These are phyloP conservation scores for Harringtonia aguacate DNA, from an alignment of 2,329 filamentous ascomycete species.

Conservation along the genomic window DNA sequence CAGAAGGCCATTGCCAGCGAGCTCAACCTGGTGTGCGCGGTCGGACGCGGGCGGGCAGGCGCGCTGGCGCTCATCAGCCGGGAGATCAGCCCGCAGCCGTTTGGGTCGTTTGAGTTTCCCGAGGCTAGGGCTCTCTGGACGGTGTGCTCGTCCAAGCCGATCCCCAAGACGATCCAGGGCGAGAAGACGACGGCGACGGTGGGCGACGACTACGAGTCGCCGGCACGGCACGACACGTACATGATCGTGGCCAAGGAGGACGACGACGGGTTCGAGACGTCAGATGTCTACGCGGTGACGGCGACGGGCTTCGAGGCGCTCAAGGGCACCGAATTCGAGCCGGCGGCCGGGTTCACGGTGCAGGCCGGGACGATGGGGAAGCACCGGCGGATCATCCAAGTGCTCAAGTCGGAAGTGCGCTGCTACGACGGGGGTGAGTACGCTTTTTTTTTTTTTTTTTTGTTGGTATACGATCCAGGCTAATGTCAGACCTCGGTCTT, in stretches of 20 bases:
- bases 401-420: constrained; percentile 75
- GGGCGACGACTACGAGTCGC: constrained; percentile 43
- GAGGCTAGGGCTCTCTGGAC: constrained; percentile 74
- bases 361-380: constrained; percentile 77
- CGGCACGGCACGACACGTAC: constrained; percentile 62
- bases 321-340: constrained; percentile 81
- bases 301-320: constrained; percentile 64
- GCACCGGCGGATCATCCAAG: constrained; percentile 74
- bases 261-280: constrained; percentile 60
- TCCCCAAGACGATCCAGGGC: constrained; percentile 47
- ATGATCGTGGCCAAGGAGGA: constrained; percentile 72
- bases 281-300: constrained; percentile 68
- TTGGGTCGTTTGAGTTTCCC: constrained; percentile 60
- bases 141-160: constrained; percentile 56
- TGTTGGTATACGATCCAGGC: too few species aligned
- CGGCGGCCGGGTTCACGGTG: constrained; percentile 75
- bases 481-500: constrained; percentile 72
- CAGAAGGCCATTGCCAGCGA: constrained; percentile 39
- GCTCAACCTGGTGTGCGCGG: constrained; percentile 47
- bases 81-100: constrained; percentile 62
- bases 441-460: too few species aligned
- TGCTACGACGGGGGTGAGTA: constrained; percentile 78
- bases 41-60: constrained; percentile 55
- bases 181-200: constrained; percentile 38
- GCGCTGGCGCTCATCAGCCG: constrained; percentile 68